phyloP scores from a whole-genome alignment of 75 land plant genomes.

The Picea glauca region DNA sequence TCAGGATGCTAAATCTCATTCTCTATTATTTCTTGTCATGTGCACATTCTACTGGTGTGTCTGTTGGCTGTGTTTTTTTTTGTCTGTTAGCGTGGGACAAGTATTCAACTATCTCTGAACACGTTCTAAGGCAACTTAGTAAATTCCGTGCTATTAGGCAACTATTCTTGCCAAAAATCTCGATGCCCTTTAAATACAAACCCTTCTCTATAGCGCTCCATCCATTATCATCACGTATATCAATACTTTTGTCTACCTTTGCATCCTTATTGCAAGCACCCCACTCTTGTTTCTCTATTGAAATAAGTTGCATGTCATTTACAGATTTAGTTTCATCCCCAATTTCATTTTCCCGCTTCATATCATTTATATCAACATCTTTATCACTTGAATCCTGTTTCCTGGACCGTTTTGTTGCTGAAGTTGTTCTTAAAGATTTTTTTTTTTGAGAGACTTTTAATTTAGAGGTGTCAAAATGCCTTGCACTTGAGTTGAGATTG shows the following conservation, averaged over 20 bases:
- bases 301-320: neutral
- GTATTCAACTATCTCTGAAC: slow-evolving; percentile 71
- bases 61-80: no score
- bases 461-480: neutral
- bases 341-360: neutral
- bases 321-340: slow-evolving; percentile 9
- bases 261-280: no score
- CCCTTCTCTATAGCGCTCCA: no score
- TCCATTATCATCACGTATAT: no score
- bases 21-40: no score
- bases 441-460: neutral
- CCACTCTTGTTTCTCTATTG: neutral
- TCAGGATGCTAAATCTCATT: no score
- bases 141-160: slow-evolving; percentile 87
- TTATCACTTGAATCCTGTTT: neutral
- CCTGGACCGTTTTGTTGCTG: neutral
- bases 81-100: no score
- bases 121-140: slow-evolving; percentile 85
- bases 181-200: no score
- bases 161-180: no score
- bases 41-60: no score
- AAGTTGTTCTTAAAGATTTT: slow-evolving; percentile 2
- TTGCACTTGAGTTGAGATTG: slow-evolving; percentile 6
- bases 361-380: neutral
- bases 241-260: no score